A percentile compares a stretch with the other conserved stretches of the same genome.
These are phyloP conservation scores for Telfairia occidentalis DNA, from an alignment of 331 rosid genomes.

Conservation along the genomic window DNA sequence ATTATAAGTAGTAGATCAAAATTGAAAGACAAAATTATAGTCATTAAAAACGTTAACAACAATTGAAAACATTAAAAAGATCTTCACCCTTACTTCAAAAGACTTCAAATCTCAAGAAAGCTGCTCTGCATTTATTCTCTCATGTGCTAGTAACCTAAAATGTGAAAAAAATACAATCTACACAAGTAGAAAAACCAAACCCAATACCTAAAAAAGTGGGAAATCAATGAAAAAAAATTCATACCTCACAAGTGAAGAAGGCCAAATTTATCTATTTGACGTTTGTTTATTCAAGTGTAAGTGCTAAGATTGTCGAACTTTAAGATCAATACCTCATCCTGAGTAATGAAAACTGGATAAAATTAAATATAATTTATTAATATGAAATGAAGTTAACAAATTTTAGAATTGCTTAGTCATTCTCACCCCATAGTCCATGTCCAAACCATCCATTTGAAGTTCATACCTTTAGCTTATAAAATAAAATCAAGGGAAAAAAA, in stretches of 20 bases:
- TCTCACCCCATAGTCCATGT: conserved; percentile 87
- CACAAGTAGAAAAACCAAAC: too few species aligned
- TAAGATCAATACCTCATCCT: conserved; percentile 74
- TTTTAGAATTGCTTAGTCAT: neutral
- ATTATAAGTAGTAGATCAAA: too few species aligned
- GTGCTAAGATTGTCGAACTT: conserved; percentile 73
- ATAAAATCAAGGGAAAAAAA: neutral
- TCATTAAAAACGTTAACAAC: too few species aligned
- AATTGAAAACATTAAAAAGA: too few species aligned
- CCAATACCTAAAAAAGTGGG: too few species aligned
- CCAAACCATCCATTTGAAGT: conserved; percentile 68
- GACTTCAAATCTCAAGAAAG: too few species aligned
- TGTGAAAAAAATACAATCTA: too few species aligned
- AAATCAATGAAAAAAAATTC: neutral
- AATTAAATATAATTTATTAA: neutral
- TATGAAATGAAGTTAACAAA: neutral
- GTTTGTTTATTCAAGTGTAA: conserved; percentile 84
- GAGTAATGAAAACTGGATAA: conserved; percentile 14
- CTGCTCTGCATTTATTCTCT: too few species aligned
- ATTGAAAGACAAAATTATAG: too few species aligned
- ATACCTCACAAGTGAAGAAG: conserved; percentile 85
- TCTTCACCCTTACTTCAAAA: too few species aligned
- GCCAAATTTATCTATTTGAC: conserved; percentile 87
- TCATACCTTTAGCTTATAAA: conserved; percentile 5
- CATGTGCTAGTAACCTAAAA: too few species aligned